Conservation (phyloP, 225 moss, liverwort and hornwort genomes). For the Takakia lepidozioides region DNA sequence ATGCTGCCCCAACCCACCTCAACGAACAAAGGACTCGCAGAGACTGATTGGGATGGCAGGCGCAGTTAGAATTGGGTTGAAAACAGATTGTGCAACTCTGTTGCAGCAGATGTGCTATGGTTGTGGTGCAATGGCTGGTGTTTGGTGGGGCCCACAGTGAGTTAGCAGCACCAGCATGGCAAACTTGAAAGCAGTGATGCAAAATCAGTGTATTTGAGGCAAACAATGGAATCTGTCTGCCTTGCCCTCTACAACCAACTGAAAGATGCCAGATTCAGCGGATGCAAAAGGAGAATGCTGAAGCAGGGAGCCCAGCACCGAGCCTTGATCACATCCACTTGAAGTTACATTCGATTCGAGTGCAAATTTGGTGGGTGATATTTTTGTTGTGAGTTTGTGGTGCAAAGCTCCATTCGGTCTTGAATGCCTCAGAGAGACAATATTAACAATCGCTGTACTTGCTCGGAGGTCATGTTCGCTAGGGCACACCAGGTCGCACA, state of each 20-base stretch:
- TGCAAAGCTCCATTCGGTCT: slow-evolving; percentile 55
- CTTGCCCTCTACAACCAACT: slow-evolving; percentile 57
- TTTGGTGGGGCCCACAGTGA: slow-evolving; percentile 50
- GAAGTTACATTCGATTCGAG: slow-evolving; percentile 50
- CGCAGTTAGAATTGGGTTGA: slow-evolving; percentile 45
- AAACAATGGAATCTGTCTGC: slow-evolving; percentile 53
- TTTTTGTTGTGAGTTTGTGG: slow-evolving; percentile 43
- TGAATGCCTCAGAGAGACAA: slow-evolving; percentile 50
- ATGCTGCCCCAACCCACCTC: slow-evolving; percentile 56
- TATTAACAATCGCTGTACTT: slow-evolving; percentile 34
- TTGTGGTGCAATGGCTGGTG: slow-evolving; percentile 47
- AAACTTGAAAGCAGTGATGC: slow-evolving; percentile 49
- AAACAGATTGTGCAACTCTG: slow-evolving; percentile 49
- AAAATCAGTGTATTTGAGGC: slow-evolving; percentile 43
- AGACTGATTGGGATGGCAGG: slow-evolving; percentile 41
- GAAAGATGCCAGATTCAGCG: slow-evolving; percentile 47
- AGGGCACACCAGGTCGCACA: slow-evolving; percentile 58
- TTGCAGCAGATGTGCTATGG: slow-evolving; percentile 54
- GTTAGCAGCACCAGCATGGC: slow-evolving; percentile 52
- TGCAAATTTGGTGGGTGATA: slow-evolving; percentile 36
- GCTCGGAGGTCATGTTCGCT: slow-evolving; percentile 50
- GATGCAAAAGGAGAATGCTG: slow-evolving; percentile 57
- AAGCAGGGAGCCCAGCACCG: slow-evolving; percentile 60
- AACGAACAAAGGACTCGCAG: slow-evolving; percentile 42
- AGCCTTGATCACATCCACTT: slow-evolving; percentile 50